Percentiles rank a stretch among this genome's conserved stretches.
phyloP scores from a whole-genome alignment of 163 green algal genomes.

The Scenedesmus sp. region DNA sequence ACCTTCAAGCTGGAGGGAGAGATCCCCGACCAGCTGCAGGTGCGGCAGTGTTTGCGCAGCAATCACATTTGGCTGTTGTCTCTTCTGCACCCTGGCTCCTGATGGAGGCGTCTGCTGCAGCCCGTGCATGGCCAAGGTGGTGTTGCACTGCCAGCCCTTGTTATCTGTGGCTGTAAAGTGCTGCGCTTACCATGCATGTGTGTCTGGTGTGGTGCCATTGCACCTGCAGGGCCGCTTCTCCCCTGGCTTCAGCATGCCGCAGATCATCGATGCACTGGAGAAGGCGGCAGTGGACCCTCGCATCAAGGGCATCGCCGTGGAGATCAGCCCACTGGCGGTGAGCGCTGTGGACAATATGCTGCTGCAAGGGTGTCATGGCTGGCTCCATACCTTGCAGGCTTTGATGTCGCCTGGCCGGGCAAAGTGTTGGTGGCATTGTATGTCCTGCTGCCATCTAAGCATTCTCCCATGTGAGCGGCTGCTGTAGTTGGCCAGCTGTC shows the following conservation, averaged over 20 bases:
- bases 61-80: no score
- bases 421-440: no score
- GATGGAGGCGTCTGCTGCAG: no score
- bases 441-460: background rate
- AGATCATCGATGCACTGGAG: conserved; percentile 77
- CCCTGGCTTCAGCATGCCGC: conserved; percentile 69
- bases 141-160: no score
- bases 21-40: conserved; percentile 69
- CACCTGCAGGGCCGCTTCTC: conserved; percentile 64
- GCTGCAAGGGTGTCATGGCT: background rate
- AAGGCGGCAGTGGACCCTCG: conserved; percentile 93
- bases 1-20: conserved; percentile 81
- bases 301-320: conserved; percentile 76
- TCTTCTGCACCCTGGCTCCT: no score
- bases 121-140: background rate
- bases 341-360: background rate
- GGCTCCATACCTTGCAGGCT: background rate
- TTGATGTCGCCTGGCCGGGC: background rate
- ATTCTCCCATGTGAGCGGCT: background rate
- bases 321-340: conserved; percentile 81
- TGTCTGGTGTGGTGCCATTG: background rate
- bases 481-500: background rate
- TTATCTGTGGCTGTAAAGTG: background rate
- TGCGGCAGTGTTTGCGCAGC: background rate
- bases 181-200: background rate